Evolutionary conservation across 169 alveolate species (phyloP).

Genomic region (Cyclospora cayetanensis): DNA sequence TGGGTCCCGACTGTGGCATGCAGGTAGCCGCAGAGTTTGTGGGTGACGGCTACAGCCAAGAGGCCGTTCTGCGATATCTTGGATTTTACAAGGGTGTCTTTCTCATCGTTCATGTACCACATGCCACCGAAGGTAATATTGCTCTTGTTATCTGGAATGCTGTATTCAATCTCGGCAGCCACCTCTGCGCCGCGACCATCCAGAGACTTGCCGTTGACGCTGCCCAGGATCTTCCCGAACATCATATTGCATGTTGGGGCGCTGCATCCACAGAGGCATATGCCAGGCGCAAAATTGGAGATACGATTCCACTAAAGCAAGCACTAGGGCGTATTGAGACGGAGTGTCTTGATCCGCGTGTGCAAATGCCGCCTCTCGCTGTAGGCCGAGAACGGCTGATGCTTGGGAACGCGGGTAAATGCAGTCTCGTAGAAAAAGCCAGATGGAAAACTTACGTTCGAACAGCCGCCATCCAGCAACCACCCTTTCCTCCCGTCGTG

Average conservation of each 20-base stretch:
- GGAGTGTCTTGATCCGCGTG: too few relatives aligned
- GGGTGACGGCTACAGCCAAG: conserved; percentile 63
- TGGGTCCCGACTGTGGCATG: conserved; percentile 69
- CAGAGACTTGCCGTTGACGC: conserved; percentile 59
- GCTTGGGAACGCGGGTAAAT: background rate
- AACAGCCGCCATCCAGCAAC: conserved; percentile 35
- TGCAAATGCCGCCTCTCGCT: too few relatives aligned
- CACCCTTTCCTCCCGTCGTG: conserved; percentile 16
- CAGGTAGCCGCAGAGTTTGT: conserved; percentile 58
- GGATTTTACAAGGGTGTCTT: conserved; percentile 60
- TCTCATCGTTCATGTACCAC: conserved; percentile 68
- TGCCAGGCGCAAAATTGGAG: too few relatives aligned
- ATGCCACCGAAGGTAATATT: conserved; percentile 64
- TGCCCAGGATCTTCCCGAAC: conserved; percentile 54
- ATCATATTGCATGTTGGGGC: conserved; percentile 61
- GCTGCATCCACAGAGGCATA: background rate
- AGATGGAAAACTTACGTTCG: conserved; percentile 44
- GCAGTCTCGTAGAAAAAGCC: background rate
- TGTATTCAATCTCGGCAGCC: conserved; percentile 67
- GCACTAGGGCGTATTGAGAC: too few relatives aligned
- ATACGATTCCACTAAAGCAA: too few relatives aligned
- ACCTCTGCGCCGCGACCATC: conserved; percentile 54
- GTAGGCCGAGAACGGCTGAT: background rate
- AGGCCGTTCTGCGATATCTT: conserved; percentile 62
- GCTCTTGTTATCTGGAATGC: conserved; percentile 42